Evolutionary conservation across 2,329 filamentous ascomycete species (phyloP), one percentile per base, ranked within the genome.

Genomic region (Trichoderma breve): DNA sequence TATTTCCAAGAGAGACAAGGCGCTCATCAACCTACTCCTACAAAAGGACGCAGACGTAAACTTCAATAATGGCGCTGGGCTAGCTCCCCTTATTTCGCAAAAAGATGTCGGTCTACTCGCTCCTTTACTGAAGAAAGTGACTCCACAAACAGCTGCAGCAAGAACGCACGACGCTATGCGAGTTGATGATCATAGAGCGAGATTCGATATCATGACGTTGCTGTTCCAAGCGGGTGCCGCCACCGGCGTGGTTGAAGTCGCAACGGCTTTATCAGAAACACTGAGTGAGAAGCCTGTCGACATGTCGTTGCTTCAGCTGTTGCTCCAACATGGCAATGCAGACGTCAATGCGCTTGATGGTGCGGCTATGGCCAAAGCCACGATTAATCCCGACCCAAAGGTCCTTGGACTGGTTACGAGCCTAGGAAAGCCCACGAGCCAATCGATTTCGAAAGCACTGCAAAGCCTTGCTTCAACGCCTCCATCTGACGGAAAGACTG

Each of bases 1-100:
- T 14, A 81, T 82, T 1, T 82, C 83, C 0, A 80, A 82, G 53
- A 81, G 86, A 47, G 88, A 90, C 51, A 83, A 85, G 55, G 81
- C 82, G 2, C 78, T 90, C 12, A 86, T 90, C 69, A 81, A 83
- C 7, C 80, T 90, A 5, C 79, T 90, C 4, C 79, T 90, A 6
- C 81, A 83, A 2, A 81, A 87, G 72, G 84, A 86, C 15, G 86
- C 86, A 4, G 87, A 89, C 62, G 82, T 88, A 47, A 88, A 88
- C 73, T 86, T 85, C 69, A 85, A 86, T 55, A 83, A 85, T 30
- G 86, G 87, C 0, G 80, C 83, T n/a, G 84, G 83, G 3, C 80
- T 90, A 15, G 78, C 83, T 0, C 81, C 84, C 0, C 84, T 87
- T 0, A 84, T 90, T 21, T 73, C 78, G 2, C 84, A 86, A 70